Conservation (phyloP, 257 asterid genomes). For the Nicotiana tomentosiformis region DNA sequence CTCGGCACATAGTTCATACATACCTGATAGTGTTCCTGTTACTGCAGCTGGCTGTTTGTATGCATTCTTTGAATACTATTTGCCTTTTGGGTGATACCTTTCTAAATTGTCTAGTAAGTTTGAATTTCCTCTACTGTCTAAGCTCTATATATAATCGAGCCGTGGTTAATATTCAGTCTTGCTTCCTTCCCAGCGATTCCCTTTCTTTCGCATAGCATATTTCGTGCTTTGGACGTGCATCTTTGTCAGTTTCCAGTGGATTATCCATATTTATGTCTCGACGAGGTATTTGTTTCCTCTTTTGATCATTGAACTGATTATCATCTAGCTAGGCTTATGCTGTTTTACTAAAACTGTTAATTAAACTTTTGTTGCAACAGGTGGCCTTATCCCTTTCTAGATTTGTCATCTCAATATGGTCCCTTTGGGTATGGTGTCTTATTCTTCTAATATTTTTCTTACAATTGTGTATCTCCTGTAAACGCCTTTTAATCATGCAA, state of each 20-base stretch:
- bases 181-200: conserved; percentile 56
- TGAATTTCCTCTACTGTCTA: neutral
- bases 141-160: conserved; percentile 1
- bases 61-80: conserved; percentile 71
- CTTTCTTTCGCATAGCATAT: conserved; percentile 79
- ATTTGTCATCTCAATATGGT: conserved; percentile 58
- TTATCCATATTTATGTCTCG: conserved; percentile 58
- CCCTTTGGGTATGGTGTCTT: conserved; percentile 27
- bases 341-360: neutral
- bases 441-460: too few relatives aligned
- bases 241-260: conserved; percentile 80
- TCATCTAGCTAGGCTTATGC: neutral
- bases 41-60: conserved; percentile 50
- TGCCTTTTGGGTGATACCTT: conserved; percentile 58
- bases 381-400: conserved; percentile 78
- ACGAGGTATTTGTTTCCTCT: conserved; percentile 30
- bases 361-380: conserved; percentile 23
- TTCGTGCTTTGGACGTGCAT: conserved; percentile 58
- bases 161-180: neutral
- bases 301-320: neutral
- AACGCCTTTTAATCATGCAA: too few relatives aligned
- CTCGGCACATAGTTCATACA: too few relatives aligned
- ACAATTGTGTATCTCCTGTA: too few relatives aligned
- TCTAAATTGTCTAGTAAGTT: conserved; percentile 56
- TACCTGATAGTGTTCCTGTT: neutral